phyloP scores from a whole-genome alignment of 169 alveolate species.

The Eimeria sp. region DNA sequence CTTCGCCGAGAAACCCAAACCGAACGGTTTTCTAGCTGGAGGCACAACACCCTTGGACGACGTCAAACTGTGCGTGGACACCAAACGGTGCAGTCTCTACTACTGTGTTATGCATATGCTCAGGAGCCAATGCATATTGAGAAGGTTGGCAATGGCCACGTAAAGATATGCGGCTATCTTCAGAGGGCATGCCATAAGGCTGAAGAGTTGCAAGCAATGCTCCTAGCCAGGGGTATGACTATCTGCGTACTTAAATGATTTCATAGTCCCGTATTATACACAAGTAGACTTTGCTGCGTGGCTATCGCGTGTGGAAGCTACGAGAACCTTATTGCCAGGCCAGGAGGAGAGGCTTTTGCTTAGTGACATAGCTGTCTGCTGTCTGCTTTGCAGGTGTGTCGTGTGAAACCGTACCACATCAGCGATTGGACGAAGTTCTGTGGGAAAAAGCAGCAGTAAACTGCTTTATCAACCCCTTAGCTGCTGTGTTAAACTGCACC shows the following conservation, averaged over 20 bases:
- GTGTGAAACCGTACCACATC: constrained; percentile 47
- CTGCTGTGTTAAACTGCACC: constrained; percentile 76
- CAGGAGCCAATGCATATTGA: constrained; percentile 46
- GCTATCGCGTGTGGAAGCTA: neutral
- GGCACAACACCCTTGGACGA: neutral
- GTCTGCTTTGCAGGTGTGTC: constrained; percentile 29
- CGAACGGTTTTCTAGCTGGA: neutral
- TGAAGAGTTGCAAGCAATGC: constrained; percentile 42
- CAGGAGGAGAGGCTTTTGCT: neutral
- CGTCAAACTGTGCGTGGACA: neutral
- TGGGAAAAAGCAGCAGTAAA: constrained; percentile 82
- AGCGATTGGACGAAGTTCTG: constrained; percentile 41
- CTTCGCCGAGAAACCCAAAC: neutral
- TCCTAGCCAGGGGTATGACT: constrained; percentile 17
- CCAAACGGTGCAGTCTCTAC: neutral
- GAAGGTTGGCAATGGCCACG: constrained; percentile 69
- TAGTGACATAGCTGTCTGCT: neutral
- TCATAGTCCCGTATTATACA: neutral
- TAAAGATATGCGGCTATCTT: constrained; percentile 60
- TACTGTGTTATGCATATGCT: neutral
- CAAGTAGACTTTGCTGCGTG: neutral
- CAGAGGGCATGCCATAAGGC: constrained; percentile 51
- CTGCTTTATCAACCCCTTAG: constrained; percentile 73
- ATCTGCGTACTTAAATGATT: neutral
- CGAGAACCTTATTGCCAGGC: neutral